phyloP scores from a whole-genome alignment of 176 grass and related monocot species.

The Poa annua region DNA sequence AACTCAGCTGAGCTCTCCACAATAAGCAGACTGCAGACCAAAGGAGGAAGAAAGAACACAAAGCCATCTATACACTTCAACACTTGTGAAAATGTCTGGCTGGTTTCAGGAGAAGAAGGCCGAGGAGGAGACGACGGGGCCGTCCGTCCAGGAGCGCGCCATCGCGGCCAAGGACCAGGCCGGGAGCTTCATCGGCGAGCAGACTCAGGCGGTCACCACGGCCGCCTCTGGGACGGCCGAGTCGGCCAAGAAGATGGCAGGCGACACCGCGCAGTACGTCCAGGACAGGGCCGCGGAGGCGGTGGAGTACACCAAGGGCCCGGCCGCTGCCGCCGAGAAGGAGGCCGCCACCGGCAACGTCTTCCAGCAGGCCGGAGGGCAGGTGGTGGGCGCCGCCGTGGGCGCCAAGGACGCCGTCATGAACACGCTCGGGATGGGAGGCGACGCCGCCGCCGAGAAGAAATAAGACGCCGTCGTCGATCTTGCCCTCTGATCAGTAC shows the following conservation, averaged over 20 bases:
- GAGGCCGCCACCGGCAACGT: conserved; percentile 41
- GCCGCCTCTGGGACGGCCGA: conserved; percentile 46
- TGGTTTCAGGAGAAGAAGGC: conserved; percentile 28
- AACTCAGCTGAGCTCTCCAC: neutral
- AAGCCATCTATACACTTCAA: neutral
- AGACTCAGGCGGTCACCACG: conserved; percentile 16
- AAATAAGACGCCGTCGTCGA: too few relatives aligned
- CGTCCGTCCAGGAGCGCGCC: conserved; percentile 32
- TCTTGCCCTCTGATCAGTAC: too few relatives aligned
- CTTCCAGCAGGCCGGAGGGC: conserved; percentile 68
- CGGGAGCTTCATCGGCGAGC: conserved; percentile 4
- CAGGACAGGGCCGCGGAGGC: conserved; percentile 30
- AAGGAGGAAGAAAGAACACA: neutral
- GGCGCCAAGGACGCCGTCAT: conserved; percentile 68
- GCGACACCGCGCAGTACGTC: neutral
- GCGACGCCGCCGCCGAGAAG: conserved; percentile 19
- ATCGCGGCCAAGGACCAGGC: conserved; percentile 4
- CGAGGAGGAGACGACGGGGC: conserved; percentile 1
- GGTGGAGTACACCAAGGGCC: conserved; percentile 45
- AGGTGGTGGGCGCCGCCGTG: conserved; percentile 60
- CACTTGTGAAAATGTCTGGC: neutral
- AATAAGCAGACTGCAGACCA: neutral
- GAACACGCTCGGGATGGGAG: conserved; percentile 69
- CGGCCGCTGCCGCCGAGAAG: conserved; percentile 44
- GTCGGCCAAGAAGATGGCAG: conserved; percentile 33